These are phyloP conservation scores for Tremellales sp. DNA, from an alignment of 1,284 basidiomycete species.

Conservation along the genomic window DNA sequence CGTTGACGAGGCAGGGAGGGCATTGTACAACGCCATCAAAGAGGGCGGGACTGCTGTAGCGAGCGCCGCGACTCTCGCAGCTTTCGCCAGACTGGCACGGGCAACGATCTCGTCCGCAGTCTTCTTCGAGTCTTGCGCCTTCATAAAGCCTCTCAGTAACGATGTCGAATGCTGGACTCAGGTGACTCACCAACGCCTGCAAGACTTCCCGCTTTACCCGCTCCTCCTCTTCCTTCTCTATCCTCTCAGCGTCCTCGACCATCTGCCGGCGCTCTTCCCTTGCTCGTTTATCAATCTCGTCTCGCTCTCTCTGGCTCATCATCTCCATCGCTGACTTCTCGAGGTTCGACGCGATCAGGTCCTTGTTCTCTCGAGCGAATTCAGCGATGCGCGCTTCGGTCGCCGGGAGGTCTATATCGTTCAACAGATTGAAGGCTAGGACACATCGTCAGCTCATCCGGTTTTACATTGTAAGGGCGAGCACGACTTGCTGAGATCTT, in stretches of 20 bases:
- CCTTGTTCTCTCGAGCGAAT: slow-evolving; percentile 75
- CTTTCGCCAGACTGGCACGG: slow-evolving; percentile 27
- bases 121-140: slow-evolving; percentile 24
- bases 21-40: slow-evolving; percentile 9
- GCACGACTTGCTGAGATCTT: slow-evolving; percentile 75
- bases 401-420: slow-evolving; percentile 77
- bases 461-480: neutral
- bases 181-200: slow-evolving; percentile 65
- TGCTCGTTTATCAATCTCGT: slow-evolving; percentile 65
- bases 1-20: neutral
- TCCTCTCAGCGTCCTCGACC: slow-evolving; percentile 62
- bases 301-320: slow-evolving; percentile 56
- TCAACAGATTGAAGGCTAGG: slow-evolving; percentile 89
- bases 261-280: slow-evolving; percentile 64
- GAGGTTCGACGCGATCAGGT: slow-evolving; percentile 71
- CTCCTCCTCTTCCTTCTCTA: slow-evolving; percentile 52
- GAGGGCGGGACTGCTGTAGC: slow-evolving; percentile 26
- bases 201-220: slow-evolving; percentile 58
- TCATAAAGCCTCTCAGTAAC: neutral
- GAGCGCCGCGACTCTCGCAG: slow-evolving; percentile 25
- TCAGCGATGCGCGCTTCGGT: slow-evolving; percentile 79
- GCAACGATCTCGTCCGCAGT: slow-evolving; percentile 61
- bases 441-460: neutral
- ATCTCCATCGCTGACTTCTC: slow-evolving; percentile 59
- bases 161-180: neutral